These are phyloP conservation scores for Xylaria intraflava DNA, from an alignment of 495 filamentous ascomycete genomes.

Conservation along the genomic window DNA sequence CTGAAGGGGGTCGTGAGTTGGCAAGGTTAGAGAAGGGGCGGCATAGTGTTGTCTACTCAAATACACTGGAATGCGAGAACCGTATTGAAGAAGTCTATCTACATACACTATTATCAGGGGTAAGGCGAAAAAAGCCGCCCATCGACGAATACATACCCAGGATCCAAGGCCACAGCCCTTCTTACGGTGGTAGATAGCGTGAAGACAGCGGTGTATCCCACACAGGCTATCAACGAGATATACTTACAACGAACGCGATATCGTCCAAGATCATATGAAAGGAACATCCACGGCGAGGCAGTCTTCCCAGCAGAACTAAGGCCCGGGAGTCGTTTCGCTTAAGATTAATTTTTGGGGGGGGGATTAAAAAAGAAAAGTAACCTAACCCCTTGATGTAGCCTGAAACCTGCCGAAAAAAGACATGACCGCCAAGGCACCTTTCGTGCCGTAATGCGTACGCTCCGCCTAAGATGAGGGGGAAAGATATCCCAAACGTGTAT, in stretches of 20 bases:
- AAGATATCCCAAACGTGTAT: neutral
- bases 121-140: too few species aligned
- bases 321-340: neutral
- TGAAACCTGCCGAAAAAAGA: neutral
- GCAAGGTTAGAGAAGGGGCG: neutral
- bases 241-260: neutral
- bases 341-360: too few species aligned
- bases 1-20: neutral
- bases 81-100: neutral
- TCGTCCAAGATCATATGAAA: neutral
- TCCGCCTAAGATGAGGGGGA: neutral
- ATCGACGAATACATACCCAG: neutral
- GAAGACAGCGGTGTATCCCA: neutral
- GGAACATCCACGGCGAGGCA: neutral
- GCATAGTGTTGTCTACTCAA: neutral
- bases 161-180: neutral
- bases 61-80: too few species aligned
- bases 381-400: too few species aligned
- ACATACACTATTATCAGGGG: too few species aligned
- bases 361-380: too few species aligned
- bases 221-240: too few species aligned
- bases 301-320: neutral
- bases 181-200: neutral
- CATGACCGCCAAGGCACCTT: neutral
- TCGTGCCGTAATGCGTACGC: neutral